Percentiles rank a stretch among this genome's conserved stretches.
These are phyloP conservation scores for Paracamarosporium sp. DNA, from an alignment of 2,329 filamentous ascomycete genomes.

Conservation along the genomic window DNA sequence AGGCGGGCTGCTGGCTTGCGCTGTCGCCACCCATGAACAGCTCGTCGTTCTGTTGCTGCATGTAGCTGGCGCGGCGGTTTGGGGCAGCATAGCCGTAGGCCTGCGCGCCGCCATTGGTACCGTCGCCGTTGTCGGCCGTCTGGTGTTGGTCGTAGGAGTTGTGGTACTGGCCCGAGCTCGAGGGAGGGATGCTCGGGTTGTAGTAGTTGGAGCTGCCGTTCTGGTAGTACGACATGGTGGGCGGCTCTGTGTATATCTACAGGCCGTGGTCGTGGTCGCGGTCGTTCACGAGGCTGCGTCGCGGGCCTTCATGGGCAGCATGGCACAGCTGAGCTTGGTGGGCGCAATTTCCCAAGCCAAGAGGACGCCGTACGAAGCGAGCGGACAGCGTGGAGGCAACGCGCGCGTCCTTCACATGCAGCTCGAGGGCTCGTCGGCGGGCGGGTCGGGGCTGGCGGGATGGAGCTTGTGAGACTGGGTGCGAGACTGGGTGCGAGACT, in stretches of 20 bases:
- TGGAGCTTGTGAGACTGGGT: background rate
- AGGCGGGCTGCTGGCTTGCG: conserved; percentile 35
- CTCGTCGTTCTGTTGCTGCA: conserved; percentile 60
- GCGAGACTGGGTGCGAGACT: background rate
- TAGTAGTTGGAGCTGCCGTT: conserved; percentile 62
- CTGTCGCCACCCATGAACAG: conserved; percentile 61
- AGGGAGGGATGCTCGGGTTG: conserved; percentile 50
- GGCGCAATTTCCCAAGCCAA: conserved; percentile 6
- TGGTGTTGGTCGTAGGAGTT: conserved; percentile 54
- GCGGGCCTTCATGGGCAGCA: conserved; percentile 37
- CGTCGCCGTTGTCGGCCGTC: conserved; percentile 74
- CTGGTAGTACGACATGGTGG: conserved; percentile 63
- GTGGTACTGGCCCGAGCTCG: conserved; percentile 44
- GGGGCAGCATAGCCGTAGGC: conserved; percentile 46
- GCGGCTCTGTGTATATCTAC: conserved; percentile 16
- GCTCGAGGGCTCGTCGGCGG: background rate
- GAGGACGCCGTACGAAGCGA: background rate
- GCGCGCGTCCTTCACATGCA: background rate
- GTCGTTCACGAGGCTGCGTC: conserved; percentile 47
- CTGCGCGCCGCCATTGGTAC: conserved; percentile 59
- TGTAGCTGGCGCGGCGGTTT: conserved; percentile 43
- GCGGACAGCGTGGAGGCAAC: background rate
- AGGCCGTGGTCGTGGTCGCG: conserved; percentile 24
- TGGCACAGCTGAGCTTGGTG: conserved; percentile 29
- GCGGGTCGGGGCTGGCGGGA: background rate